Evolutionary conservation across 768 basidiomycete species (phyloP), one percentile per base, ranked within the genome.

Genomic region (Kwoniella newhampshirensis): DNA sequence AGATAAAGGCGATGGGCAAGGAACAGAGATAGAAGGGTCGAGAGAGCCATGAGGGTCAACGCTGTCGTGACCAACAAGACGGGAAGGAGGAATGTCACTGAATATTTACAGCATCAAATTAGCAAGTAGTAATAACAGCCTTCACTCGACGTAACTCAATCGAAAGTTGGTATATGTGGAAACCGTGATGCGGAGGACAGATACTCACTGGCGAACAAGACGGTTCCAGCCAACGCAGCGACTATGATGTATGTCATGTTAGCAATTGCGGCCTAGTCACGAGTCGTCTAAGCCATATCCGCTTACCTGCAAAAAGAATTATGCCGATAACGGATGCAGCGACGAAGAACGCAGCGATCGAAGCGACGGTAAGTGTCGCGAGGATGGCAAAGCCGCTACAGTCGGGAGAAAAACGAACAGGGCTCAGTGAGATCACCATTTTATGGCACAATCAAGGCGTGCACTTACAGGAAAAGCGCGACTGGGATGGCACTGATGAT

Each of bases 1-100:
- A 73, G 57, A 56, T 70, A 73, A 2, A 73, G 62, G 27, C 71
- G 41, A 48, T 73, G 66, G 2, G 53, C 43, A n/a, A 73, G 68
- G 59, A 73, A 73, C 35, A 68, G 57, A 15, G 57, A 35, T 4
- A 73, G 25, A 4, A 73, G 62, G 50, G 56, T 59, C 1, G 63
- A 30, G 12, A 70, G 60, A 20, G 57, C 46, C 40, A 43, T 26
- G 21, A 62, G 23, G 18, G 71, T 60, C 23, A 63, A 17, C 46
- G 66, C 43, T 17, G 63, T 43, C 4, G 66, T 70, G 51, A 67
- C 46, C 44, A 70, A 59, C 4, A 73, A 54, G 21, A 68, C 43
- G 11, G 71, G 71, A 13, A 67, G 59, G 49, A 73, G 65, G 42
- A 69, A 26, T 9, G 26, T 25, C 25, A 15, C 7, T 43, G n/a